These are phyloP conservation scores for Sclerotinia trifoliorum DNA, from an alignment of 2,329 filamentous ascomycete genomes.

Conservation along the genomic window DNA sequence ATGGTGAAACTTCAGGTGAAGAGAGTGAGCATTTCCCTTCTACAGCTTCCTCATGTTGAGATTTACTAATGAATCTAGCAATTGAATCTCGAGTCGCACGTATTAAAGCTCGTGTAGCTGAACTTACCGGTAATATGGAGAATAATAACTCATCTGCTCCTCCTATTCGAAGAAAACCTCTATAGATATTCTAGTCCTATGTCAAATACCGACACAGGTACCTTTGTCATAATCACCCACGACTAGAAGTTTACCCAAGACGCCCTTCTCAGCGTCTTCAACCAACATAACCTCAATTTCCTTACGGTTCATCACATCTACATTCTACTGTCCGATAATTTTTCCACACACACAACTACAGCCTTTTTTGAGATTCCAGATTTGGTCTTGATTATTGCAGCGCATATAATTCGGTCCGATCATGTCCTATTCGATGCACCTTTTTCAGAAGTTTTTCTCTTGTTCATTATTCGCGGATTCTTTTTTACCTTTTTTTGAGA, in stretches of 20 bases:
- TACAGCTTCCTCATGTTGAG: neutral
- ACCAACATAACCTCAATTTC: neutral
- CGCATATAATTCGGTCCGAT: slow-evolving; percentile 15
- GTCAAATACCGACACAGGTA: neutral
- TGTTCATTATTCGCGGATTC: neutral
- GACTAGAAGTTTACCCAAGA: neutral
- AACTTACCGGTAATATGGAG: slow-evolving; percentile 85
- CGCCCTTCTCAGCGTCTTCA: neutral
- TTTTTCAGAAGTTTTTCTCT: neutral
- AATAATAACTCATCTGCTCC: slow-evolving; percentile 24
- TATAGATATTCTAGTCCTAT: neutral
- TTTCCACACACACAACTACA: neutral
- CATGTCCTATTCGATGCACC: neutral
- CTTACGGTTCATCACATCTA: neutral
- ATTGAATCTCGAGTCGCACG: slow-evolving; percentile 95
- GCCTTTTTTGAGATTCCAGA: neutral
- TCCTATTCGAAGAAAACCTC: slow-evolving; percentile 21
- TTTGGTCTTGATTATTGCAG: slow-evolving; percentile 13
- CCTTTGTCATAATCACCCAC: neutral
- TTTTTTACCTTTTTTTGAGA: slow-evolving; percentile 18
- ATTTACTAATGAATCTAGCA: slow-evolving; percentile 52
- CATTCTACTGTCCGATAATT: slow-evolving; percentile 15
- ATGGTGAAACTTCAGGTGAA: slow-evolving; percentile 90
- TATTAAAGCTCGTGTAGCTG: slow-evolving; percentile 95
- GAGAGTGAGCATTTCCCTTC: slow-evolving; percentile 66